phyloP scores from a whole-genome alignment of 768 basidiomycete species.

The Leucogyrophana mollusca region DNA sequence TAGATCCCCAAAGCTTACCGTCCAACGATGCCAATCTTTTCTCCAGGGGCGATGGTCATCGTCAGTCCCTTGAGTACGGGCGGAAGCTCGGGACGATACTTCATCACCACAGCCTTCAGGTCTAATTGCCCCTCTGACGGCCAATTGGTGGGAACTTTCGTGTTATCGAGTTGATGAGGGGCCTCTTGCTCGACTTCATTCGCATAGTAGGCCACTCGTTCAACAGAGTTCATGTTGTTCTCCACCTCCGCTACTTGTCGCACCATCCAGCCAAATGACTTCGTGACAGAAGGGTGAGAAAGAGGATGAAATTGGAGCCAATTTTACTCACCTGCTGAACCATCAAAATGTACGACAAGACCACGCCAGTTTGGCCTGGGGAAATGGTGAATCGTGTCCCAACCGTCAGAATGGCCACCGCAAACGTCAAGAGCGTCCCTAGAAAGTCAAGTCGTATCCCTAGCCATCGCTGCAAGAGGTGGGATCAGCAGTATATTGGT shows the following conservation, averaged over 20 bases:
- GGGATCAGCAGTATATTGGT: slow-evolving; percentile 2
- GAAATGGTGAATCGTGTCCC: slow-evolving; percentile 72
- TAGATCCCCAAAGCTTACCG: slow-evolving; percentile 34
- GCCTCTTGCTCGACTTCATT: slow-evolving; percentile 81
- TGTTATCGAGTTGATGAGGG: slow-evolving; percentile 61
- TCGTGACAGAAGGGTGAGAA: slow-evolving; percentile 5
- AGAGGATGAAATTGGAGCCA: slow-evolving; percentile 1
- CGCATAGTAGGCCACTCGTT: slow-evolving; percentile 82
- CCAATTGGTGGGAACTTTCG: slow-evolving; percentile 65
- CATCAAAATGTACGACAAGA: slow-evolving; percentile 76
- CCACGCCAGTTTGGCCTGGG: slow-evolving; percentile 74
- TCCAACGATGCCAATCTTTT: slow-evolving; percentile 93
- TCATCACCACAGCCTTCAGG: slow-evolving; percentile 73
- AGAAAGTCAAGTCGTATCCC: slow-evolving; percentile 88
- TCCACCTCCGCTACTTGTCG: slow-evolving; percentile 84
- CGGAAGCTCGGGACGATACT: slow-evolving; percentile 87
- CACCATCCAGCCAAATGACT: slow-evolving; percentile 74
- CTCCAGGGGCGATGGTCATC: slow-evolving; percentile 68
- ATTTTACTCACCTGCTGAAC: slow-evolving; percentile 62
- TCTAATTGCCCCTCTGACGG: slow-evolving; percentile 72
- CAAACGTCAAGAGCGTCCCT: slow-evolving; percentile 67
- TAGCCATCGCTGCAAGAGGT: slow-evolving; percentile 64
- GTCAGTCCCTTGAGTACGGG: slow-evolving; percentile 81
- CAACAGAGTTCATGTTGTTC: slow-evolving; percentile 92
- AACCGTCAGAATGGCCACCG: slow-evolving; percentile 78